Base-by-base conservation (phyloP, 257 asterid species). In the Scutellaria barbata region DNA sequence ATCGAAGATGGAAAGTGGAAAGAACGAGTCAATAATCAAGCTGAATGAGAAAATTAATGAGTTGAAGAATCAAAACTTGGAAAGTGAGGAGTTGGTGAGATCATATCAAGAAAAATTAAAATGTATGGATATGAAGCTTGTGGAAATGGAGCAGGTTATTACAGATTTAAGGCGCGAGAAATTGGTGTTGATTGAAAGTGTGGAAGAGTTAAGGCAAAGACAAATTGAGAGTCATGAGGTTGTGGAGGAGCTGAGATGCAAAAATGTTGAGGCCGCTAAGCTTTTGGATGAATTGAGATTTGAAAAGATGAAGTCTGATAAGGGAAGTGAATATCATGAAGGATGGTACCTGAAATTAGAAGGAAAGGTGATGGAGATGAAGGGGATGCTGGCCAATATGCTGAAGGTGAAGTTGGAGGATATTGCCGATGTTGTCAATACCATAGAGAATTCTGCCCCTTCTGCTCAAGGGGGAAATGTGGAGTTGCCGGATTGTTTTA, bases 31-130 rank as follows among this genome's bases (percentile, higher is more conserved):
- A 13, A 48, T 13, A 13, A 7, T 48, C 14, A 20, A 48, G 18
- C 10, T 48, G 18, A 48, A 48, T 48, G 17, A 5, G 18, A 48
- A 48, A 48, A 48, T 48, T 8, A 48, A 48, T 48, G 54, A 48
- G 18, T 4, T 48, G 18, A 13, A 48, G 18, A 48, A 48, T 13
- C n/a, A 6, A 48, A 13, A 4, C 3, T 6, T 5, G 54, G 54
- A 48, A 48, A 48, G 8, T 48, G 54, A 48, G 18, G 20, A 48
- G 17, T 8, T 48, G 3, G 35, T 30, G 35, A 30, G 35, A 30
- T 2, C 5, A 30, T 64, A 47, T 43, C 13, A 47, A 46, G 76
- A 63, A 4, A 64, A 70, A 30, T 7, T 42, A 12, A 55, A 20
- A 42, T 6, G 12, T 47, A 22, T 47, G 37, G 73, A 70, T 16